Evolutionary conservation across 148 eudicot species (phyloP).

Genomic region (Chenopodium berlandieri): DNA sequence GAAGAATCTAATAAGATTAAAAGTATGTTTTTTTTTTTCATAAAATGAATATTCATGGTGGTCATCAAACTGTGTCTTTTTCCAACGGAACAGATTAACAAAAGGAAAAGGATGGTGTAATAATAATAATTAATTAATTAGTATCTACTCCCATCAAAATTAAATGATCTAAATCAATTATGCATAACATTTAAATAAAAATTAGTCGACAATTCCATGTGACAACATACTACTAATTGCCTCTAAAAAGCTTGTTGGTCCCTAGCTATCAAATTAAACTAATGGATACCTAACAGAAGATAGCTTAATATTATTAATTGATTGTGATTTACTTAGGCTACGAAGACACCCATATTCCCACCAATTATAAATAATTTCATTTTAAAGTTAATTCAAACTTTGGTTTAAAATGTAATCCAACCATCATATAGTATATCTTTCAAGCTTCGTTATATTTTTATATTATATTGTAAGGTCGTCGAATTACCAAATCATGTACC

Average conservation of each 20-base stretch:
- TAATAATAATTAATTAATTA: too few species aligned
- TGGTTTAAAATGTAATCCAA: not conserved
- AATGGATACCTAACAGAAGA: constrained; percentile 7
- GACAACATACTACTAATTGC: constrained; percentile 1
- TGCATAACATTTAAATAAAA: not conserved
- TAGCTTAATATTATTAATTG: not conserved
- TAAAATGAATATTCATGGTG: too few species aligned
- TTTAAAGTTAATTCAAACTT: not conserved
- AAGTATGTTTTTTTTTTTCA: too few species aligned
- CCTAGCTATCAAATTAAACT: not conserved
- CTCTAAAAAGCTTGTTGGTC: not conserved
- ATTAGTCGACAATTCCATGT: constrained; percentile 3
- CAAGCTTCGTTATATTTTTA: not conserved
- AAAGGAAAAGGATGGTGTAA: too few species aligned
- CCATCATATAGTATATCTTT: not conserved
- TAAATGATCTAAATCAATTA: not conserved
- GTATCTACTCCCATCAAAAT: not conserved
- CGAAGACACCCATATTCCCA: not conserved
- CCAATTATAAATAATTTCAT: not conserved
- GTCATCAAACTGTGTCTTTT: too few species aligned
- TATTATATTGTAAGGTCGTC: not conserved
- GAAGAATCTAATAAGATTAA: too few species aligned
- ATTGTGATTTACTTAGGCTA: not conserved
- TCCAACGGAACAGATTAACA: too few species aligned
- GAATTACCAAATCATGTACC: constrained; percentile 18